Conservation (phyloP, 169 alveolate genomes). For the Plasmodium blacklocki region DNA sequence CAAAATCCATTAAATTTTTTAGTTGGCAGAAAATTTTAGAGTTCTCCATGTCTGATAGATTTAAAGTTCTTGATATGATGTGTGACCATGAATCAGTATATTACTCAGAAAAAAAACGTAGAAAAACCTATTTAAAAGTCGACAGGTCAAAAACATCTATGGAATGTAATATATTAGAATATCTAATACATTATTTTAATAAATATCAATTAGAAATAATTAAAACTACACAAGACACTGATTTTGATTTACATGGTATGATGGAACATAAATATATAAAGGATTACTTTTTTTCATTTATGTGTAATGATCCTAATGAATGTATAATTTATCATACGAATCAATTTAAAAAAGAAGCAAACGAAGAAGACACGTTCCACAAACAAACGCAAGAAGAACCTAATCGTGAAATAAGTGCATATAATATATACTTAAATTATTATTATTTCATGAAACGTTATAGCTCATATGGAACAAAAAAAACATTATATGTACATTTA, state of each 20-base stretch:
- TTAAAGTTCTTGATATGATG: constrained; percentile 37
- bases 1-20: constrained; percentile 12
- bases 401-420: constrained; percentile 2
- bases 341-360: no score
- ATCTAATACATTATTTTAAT: constrained; percentile 47
- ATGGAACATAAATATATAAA: constrained; percentile 30
- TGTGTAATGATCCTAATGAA: no score
- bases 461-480: constrained; percentile 5
- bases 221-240: constrained; percentile 4
- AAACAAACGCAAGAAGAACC: background rate
- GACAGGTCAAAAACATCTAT: background rate
- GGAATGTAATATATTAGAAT: constrained; percentile 56
- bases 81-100: constrained; percentile 15
- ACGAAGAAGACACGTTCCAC: no score
- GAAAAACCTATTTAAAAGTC: constrained; percentile 26
- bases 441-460: constrained; percentile 16
- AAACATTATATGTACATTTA: constrained; percentile 28
- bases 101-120: constrained; percentile 18
- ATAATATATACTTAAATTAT: constrained; percentile 25
- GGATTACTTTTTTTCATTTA: constrained; percentile 26
- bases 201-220: constrained; percentile 36
- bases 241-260: constrained; percentile 9
- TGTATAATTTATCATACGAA: no score
- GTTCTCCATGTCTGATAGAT: constrained; percentile 25
- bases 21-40: constrained; percentile 54